Base-by-base conservation (phyloP, 345 rosid genomes). In the Adansonia digitata region DNA sequence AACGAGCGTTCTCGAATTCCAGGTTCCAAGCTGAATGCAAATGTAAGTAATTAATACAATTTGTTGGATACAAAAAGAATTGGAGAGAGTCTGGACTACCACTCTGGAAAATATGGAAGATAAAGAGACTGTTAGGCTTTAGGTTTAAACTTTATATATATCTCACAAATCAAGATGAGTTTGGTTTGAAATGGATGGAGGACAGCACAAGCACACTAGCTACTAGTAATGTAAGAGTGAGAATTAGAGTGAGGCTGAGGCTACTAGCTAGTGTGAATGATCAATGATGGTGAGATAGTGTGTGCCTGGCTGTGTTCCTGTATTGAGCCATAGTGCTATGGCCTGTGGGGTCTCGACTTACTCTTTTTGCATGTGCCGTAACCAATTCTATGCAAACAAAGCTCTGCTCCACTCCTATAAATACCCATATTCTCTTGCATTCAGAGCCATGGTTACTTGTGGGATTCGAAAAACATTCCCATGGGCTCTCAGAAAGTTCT, bases 161-260 rank as follows among this genome's bases (percentile, higher is more conserved):
- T n/a, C n/a, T n/a, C n/a, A n/a, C n/a, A n/a, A n/a, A n/a, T n/a
- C n/a, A n/a, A n/a, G n/a, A n/a, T 10, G 9, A n/a, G 22, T 27
- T 40, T 43, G 15, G 18, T 65, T 26, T 27, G 43, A 59, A n/a
- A 69, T 82, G 87, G 84, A 71, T 82, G 87, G 84, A 72, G n/a
- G 74, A 82, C 87, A 86, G 85, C 85, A 70, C 74, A 81, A 78
- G 18, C 82, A 76, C 82, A 81, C 84, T 57, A 52, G 12, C n/a
- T 43, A 34, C n/a, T n/a, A n/a, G n/a, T n/a, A n/a, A n/a, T n/a
- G 20, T 27, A 15, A 13, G 15, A 8, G 7, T 63, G 18, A 5
- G 51, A 53, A 59, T 11, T 17, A 66, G 72, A 22, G 56, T 8
- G 75, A 74, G 62, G 29, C 48, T 1, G 34, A 31, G 34, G 34